Evolutionary conservation across 495 filamentous ascomycete genomes (phyloP).

Genomic region (Neurospora tetrasperma): DNA sequence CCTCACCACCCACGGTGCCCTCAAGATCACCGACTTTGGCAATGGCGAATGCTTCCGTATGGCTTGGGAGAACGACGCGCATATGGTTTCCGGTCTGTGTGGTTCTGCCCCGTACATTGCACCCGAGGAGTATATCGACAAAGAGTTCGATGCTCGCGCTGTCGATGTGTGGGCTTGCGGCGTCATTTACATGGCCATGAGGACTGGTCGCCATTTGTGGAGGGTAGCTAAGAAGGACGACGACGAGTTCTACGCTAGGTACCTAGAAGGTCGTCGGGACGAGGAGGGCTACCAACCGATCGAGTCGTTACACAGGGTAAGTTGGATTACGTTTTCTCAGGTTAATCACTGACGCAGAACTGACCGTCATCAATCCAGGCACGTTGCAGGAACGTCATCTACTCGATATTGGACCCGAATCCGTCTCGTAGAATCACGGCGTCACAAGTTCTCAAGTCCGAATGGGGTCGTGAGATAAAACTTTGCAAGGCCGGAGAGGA

Average conservation of each 20-base stretch:
- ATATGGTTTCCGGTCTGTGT: constrained; percentile 95
- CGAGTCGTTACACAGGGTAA: constrained; percentile 88
- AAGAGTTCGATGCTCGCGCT: constrained; percentile 91
- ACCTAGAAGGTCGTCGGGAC: constrained; percentile 81
- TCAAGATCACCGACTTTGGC: constrained; percentile 98
- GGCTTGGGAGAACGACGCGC: constrained; percentile 97
- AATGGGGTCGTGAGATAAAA: constrained; percentile 96
- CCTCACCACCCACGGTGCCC: constrained; percentile 80
- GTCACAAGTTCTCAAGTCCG: constrained; percentile 91
- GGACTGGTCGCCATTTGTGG: constrained; percentile 93
- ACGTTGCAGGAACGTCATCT: constrained; percentile 96
- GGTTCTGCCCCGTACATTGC: constrained; percentile 96
- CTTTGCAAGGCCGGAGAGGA: constrained; percentile 93
- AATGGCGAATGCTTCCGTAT: constrained; percentile 99
- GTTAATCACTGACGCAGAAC: constrained; percentile 7
- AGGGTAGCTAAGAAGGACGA: constrained; percentile 90
- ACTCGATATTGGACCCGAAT: constrained; percentile 97
- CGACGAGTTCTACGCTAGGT: constrained; percentile 92
- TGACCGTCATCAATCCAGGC: constrained; percentile 45
- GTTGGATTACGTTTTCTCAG: constrained; percentile 22
- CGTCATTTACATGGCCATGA: constrained; percentile 99
- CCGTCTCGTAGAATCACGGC: constrained; percentile 84
- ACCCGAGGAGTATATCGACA: constrained; percentile 89
- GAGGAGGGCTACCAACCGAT: constrained; percentile 95
- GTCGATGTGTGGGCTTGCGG: constrained; percentile 98